Evolutionary conservation across 2,329 filamentous ascomycete genomes (phyloP).

Genomic region (Ceratocystis harringtonii): DNA sequence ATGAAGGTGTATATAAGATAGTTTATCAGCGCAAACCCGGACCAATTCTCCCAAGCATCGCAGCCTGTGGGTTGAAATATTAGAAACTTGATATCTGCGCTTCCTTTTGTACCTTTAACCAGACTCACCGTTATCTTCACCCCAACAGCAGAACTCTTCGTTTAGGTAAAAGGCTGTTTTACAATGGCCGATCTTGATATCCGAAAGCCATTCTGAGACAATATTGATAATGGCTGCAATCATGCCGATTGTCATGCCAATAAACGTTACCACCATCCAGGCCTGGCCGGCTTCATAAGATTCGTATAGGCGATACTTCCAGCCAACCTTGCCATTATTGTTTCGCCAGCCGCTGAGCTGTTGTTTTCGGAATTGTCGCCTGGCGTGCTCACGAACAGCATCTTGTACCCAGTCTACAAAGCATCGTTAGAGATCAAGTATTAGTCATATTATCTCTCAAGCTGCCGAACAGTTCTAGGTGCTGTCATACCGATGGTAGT

Average conservation of each 20-base stretch:
- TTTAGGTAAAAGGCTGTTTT: slow-evolving; percentile 93
- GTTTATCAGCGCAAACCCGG: slow-evolving; percentile 59
- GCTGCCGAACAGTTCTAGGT: not conserved
- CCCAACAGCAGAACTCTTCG: slow-evolving; percentile 96
- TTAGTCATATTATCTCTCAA: not conserved
- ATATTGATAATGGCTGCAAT: slow-evolving; percentile 93
- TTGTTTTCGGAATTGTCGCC: slow-evolving; percentile 60
- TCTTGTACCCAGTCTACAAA: slow-evolving; percentile 86
- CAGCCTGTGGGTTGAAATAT: slow-evolving; percentile 41
- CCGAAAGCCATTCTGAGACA: slow-evolving; percentile 88
- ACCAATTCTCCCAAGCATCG: slow-evolving; percentile 80
- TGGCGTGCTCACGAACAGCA: slow-evolving; percentile 74
- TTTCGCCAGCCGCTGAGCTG: slow-evolving; percentile 47
- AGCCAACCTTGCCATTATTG: slow-evolving; percentile 54
- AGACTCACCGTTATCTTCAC: slow-evolving; percentile 59
- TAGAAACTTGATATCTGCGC: not conserved
- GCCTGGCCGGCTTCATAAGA: slow-evolving; percentile 93
- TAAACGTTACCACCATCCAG: slow-evolving; percentile 93
- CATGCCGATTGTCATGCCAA: slow-evolving; percentile 80
- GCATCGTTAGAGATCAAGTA: not conserved
- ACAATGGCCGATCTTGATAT: slow-evolving; percentile 94
- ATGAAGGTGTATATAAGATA: slow-evolving; percentile 81
- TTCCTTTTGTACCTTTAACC: not conserved
- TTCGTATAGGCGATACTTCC: slow-evolving; percentile 67
- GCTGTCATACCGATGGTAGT: slow-evolving; percentile 61